A percentile compares a stretch with the other conserved stretches of the same genome.
Conservation (phyloP, 2,329 filamentous ascomycete species). For the Harringtonia aguacate region DNA sequence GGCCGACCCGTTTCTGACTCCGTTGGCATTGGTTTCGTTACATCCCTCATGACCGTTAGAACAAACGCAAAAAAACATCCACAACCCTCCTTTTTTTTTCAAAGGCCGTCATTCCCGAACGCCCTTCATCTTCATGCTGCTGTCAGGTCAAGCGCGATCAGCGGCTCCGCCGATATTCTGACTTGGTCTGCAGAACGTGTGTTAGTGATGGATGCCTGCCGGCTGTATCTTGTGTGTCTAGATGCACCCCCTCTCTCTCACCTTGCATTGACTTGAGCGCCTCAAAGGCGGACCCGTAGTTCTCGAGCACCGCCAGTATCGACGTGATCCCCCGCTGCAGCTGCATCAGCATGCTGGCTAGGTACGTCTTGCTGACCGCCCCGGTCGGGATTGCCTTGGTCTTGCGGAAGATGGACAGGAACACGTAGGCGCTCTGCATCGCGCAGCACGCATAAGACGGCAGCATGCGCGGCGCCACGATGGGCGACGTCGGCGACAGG, state of each 20-base stretch:
- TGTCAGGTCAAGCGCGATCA: slow-evolving; percentile 8
- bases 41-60: too few relatives aligned
- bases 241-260: too few relatives aligned
- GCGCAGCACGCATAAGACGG: slow-evolving; percentile 33
- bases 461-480: slow-evolving; percentile 32
- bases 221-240: too few relatives aligned
- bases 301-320: slow-evolving; percentile 28
- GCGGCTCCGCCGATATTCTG: slow-evolving; percentile 7
- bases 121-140: too few relatives aligned
- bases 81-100: too few relatives aligned
- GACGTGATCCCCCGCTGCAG: slow-evolving; percentile 31
- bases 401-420: slow-evolving; percentile 31
- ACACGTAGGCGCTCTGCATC: slow-evolving; percentile 33
- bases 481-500: slow-evolving; percentile 23
- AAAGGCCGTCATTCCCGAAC: too few relatives aligned
- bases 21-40: too few relatives aligned
- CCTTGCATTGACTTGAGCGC: slow-evolving; percentile 34
- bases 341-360: slow-evolving; percentile 24
- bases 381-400: slow-evolving; percentile 25
- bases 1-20: too few relatives aligned
- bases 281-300: slow-evolving; percentile 32
- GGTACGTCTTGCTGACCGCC: slow-evolving; percentile 14
- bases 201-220: too few relatives aligned
- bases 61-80: too few relatives aligned
- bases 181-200: slow-evolving; percentile 4